Base-by-base conservation (phyloP, 1,284 basidiomycete species). In the Cutaneotrichosporon sp. region DNA sequence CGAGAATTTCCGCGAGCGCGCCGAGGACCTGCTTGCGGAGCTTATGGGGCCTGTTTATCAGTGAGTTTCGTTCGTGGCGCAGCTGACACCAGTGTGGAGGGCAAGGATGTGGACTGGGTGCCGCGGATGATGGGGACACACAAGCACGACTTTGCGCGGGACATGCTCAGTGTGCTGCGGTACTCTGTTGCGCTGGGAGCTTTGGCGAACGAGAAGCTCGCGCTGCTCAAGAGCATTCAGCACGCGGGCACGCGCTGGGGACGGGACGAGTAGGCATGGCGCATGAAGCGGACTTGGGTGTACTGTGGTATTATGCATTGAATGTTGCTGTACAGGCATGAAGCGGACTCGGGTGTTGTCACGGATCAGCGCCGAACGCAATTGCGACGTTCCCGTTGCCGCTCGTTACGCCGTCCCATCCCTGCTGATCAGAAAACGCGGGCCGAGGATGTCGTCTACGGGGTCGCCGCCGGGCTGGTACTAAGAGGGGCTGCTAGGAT, bases 31-130 rank as follows among this genome's bases (percentile, higher is more conserved):
- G 49, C 81, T 92, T 44, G 84, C 81, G 68, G 91, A 93, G 57
- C 77, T 96, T 33, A 84, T 88, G 64, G 92, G 91, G 8, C 90
- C 90, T 1, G 75, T 90, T 41, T 91, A 88, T 72, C 86, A 84
- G 88, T 88, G 61, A 50, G 83, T 79, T 16, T 9, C 29, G 32
- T n/a, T 6, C 9, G 22, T 24, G 20, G n/a, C n/a, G n/a, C n/a
- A 24, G 41, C 54, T 57, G 29, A 54, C 47, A 27, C 9, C 46
- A 52, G 49, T 16, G 38, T 55, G 3, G 27, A 41, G 3, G 31
- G 29, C 12, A 42, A 24, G 14, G 32, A 43, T 6, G 24, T 41
- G 6, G 35, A 51, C 24, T 61, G 53, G 55, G 38, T 46, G 12
- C 51, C 55, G 3, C 46, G 32, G 8, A 25, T 59, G 22, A 34